Percentiles rank a stretch among this genome's conserved stretches.
phyloP scores from a whole-genome alignment of 2,329 filamentous ascomycete genomes.

The Rutstroemia sp. region DNA sequence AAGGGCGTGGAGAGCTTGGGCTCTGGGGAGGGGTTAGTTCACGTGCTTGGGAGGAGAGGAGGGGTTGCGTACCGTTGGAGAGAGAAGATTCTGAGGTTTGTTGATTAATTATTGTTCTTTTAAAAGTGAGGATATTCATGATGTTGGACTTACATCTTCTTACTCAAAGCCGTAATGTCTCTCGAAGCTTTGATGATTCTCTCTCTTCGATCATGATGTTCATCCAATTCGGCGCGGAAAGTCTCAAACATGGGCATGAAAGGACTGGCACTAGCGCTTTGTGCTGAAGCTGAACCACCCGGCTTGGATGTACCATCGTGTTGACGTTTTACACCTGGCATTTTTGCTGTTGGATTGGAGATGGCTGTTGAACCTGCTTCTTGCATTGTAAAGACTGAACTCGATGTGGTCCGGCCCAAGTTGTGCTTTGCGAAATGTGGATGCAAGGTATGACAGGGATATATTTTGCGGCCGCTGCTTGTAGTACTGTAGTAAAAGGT shows the following conservation, averaged over 20 bases:
- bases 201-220: constrained; percentile 90
- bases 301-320: constrained; percentile 8
- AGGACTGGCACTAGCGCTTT: constrained; percentile 37
- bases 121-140: not conserved
- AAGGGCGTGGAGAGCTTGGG: constrained; percentile 53
- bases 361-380: not conserved
- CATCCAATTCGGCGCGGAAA: constrained; percentile 83
- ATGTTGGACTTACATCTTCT: constrained; percentile 71
- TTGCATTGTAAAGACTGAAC: not conserved
- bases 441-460: not conserved
- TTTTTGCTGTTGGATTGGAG: not conserved
- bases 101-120: constrained; percentile 17
- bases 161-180: constrained; percentile 89
- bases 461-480: too few species aligned
- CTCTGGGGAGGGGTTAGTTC: constrained; percentile 37
- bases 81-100: constrained; percentile 61
- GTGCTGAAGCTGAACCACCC: constrained; percentile 37
- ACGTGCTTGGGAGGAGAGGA: constrained; percentile 6
- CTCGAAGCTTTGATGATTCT: constrained; percentile 83
- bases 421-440: not conserved
- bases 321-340: constrained; percentile 8
- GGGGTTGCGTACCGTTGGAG: constrained; percentile 58
- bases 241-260: constrained; percentile 73
- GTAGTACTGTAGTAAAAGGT: not conserved
- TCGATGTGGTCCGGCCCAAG: not conserved